Base-by-base conservation (phyloP, 805 yeast species). In the Maudiozyma bulderi region DNA sequence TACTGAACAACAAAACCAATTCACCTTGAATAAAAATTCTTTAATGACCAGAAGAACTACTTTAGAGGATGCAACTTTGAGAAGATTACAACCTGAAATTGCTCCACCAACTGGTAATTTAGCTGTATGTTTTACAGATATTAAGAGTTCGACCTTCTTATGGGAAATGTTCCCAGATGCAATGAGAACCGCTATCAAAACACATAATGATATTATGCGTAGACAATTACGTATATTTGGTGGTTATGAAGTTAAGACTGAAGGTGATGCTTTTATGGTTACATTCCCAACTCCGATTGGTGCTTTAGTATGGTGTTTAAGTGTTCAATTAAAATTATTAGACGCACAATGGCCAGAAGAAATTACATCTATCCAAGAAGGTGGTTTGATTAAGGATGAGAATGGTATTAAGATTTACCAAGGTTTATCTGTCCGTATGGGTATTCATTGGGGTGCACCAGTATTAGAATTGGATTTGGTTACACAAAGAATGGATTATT, bases 191-290 rank as follows among this genome's bases (percentile, higher is more conserved):
- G 98, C 99, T 0, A 93, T 93, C 61, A 88, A 89, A 67, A 84
- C 87, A 4, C 99, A 93, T 67, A 93, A 93, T 62, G 78, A 86
- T 26, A 78, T 93, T 32, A 93, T 93, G 99, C 80, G 99, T 61
- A 78, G 98, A 45, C 95, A 88, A 56, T 70, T 93, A 53, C 77
- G 96, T 57, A 82, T 90, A 44, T 87, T 86, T 61, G 97, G 98
- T 35, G 99, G 99, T 2, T 93, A 93, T 64, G 99, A 93, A 65
- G 99, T 93, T 30, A 93, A 93, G 65, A 93, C 97, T 1, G 99
- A 93, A 79, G 99, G 99, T 62, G 99, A 93, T 73, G 96, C 99
- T 0, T 93, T 93, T 58, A 90, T 93, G 87, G 97, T 93, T 11
- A 87, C 97, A 10, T 93, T 93, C 66, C 95, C 96, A 0, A 83